Conservation (phyloP, 2,329 filamentous ascomycete genomes). For the Monosporascus sp. region DNA sequence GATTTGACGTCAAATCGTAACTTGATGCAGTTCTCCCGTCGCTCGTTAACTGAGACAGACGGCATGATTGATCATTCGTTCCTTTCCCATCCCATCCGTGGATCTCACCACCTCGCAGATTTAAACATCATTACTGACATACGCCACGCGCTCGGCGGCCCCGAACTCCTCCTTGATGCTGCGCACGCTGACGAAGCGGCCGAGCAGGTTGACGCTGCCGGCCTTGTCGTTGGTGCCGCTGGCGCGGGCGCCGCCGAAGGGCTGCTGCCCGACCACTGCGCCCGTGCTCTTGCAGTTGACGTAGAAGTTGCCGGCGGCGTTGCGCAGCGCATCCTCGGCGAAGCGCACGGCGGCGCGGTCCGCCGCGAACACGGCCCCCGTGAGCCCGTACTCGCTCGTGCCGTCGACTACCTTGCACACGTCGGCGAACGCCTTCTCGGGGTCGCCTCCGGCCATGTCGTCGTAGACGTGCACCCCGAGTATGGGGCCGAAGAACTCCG, state of each 20-base stretch:
- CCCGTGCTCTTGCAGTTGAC: slow-evolving; percentile 79
- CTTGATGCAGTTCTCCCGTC: no score
- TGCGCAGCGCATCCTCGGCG: slow-evolving; percentile 66
- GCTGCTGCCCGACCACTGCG: slow-evolving; percentile 67
- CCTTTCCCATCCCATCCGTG: not conserved
- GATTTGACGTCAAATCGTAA: no score
- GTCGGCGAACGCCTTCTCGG: slow-evolving; percentile 50
- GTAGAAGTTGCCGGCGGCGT: slow-evolving; percentile 79
- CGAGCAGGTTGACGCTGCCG: slow-evolving; percentile 58
- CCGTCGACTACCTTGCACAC: slow-evolving; percentile 61
- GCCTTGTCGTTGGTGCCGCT: slow-evolving; percentile 72
- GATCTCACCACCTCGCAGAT: no score
- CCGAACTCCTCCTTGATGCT: slow-evolving; percentile 73
- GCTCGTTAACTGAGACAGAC: no score
- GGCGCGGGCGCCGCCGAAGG: slow-evolving; percentile 63
- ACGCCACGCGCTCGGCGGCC: slow-evolving; percentile 56
- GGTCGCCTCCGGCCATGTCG: slow-evolving; percentile 46
- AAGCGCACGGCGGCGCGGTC: slow-evolving; percentile 61
- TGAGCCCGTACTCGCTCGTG: slow-evolving; percentile 73
- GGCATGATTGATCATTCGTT: no score
- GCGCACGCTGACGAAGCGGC: slow-evolving; percentile 61
- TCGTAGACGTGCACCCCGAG: slow-evolving; percentile 73
- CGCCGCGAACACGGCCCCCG: slow-evolving; percentile 68
- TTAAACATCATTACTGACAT: slow-evolving; percentile 66
- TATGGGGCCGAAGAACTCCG: slow-evolving; percentile 53